Percentiles rank a stretch among this genome's conserved stretches.
Conservation (phyloP, 768 basidiomycete genomes). For the Gloeophyllum trabeum region DNA sequence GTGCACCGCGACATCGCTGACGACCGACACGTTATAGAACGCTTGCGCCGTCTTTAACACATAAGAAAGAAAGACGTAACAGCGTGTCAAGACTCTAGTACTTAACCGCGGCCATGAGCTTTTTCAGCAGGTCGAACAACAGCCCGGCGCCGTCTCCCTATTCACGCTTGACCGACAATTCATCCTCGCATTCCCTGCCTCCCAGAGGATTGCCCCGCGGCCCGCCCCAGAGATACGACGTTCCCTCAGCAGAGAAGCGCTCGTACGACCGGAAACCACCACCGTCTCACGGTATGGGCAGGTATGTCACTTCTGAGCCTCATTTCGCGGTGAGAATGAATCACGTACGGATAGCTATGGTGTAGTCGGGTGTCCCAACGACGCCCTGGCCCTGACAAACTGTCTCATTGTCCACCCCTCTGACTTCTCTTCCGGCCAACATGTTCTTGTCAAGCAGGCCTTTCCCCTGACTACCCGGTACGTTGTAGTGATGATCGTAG, state of each 20-base stretch:
- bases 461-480: slow-evolving; percentile 71
- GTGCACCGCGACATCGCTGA: no score
- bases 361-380: slow-evolving; percentile 52
- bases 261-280: slow-evolving; percentile 28
- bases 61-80: no score
- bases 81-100: no score
- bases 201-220: slow-evolving; percentile 20
- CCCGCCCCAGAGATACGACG: slow-evolving; percentile 42
- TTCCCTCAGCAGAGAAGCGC: slow-evolving; percentile 39
- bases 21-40: no score
- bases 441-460: slow-evolving; percentile 63
- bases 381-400: slow-evolving; percentile 67
- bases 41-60: no score
- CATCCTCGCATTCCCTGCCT: background rate
- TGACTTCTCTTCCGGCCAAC: slow-evolving; percentile 65
- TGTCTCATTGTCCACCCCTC: slow-evolving; percentile 68
- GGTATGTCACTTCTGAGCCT: slow-evolving; percentile 11
- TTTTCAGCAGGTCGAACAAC: background rate
- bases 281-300: slow-evolving; percentile 19
- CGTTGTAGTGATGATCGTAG: no score
- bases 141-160: background rate
- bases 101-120: background rate
- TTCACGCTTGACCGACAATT: background rate
- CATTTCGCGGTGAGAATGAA: background rate
- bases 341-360: slow-evolving; percentile 26